Percentiles rank a stretch among this genome's conserved stretches.
Conservation (phyloP, 169 alveolate genomes). For the Plasmodium blacklocki region DNA sequence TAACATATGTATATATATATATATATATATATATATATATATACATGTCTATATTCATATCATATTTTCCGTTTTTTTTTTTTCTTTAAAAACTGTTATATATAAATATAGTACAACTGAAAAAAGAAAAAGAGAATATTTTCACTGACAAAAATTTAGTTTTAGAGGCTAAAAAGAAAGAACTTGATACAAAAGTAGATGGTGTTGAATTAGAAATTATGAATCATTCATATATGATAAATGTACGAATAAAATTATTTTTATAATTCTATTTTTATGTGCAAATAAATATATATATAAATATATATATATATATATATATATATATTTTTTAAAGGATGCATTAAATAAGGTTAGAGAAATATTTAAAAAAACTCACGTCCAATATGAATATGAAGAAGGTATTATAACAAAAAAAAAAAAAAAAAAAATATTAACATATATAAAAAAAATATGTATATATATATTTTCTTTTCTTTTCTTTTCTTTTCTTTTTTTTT, state of each 20-base stretch:
- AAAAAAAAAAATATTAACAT: not conserved
- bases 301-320: not conserved
- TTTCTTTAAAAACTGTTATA: not conserved
- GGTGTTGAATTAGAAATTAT: constrained; percentile 27
- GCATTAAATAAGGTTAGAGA: constrained; percentile 21
- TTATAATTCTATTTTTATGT: not conserved
- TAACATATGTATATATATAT: not conserved
- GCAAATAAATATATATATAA: not conserved
- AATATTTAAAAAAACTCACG: constrained; percentile 67
- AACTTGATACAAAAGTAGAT: constrained; percentile 31
- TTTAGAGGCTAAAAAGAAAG: constrained; percentile 43
- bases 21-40: not conserved
- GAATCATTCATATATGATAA: constrained; percentile 61
- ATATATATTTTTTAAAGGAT: constrained; percentile 16
- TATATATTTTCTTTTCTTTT: too few relatives aligned
- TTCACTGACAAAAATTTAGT: constrained; percentile 32
- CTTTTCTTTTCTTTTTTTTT: not conserved
- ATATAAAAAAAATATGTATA: not conserved
- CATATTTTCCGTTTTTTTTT: constrained; percentile 9
- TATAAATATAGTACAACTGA: constrained; percentile 51
- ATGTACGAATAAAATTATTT: constrained; percentile 23
- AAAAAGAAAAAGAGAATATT: constrained; percentile 51
- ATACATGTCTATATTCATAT: not conserved
- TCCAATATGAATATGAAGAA: constrained; percentile 49
- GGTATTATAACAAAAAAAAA: constrained; percentile 48